Evolutionary conservation across 495 filamentous ascomycete genomes (phyloP).

Genomic region (Hapsidospora chrysogenum): DNA sequence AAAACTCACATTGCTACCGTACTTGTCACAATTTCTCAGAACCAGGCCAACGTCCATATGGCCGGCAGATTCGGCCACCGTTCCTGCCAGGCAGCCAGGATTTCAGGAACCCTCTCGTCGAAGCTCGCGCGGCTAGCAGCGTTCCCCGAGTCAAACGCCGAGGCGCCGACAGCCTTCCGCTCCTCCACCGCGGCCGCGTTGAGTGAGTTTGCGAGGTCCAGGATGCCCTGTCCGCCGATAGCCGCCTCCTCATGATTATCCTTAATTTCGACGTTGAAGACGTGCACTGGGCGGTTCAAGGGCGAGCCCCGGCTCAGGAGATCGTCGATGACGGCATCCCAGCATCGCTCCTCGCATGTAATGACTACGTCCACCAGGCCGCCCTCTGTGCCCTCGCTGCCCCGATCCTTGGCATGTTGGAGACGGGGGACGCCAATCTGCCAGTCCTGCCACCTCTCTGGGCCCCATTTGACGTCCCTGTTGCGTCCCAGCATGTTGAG

Average conservation of each 20-base stretch:
- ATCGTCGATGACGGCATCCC: conserved; percentile 96
- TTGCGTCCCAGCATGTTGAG: conserved; percentile 94
- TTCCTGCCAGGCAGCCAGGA: conserved; percentile 92
- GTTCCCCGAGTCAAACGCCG: conserved; percentile 51
- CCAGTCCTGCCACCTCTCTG: conserved; percentile 99
- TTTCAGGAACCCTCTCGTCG: conserved; percentile 84
- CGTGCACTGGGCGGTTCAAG: conserved; percentile 82
- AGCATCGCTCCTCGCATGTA: conserved; percentile 95
- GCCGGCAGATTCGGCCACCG: conserved; percentile 81
- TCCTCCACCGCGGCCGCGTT: conserved; percentile 73
- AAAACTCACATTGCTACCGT: too few relatives aligned
- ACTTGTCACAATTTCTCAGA: too few relatives aligned
- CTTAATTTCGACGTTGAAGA: conserved; percentile 95
- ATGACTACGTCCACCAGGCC: conserved; percentile 91
- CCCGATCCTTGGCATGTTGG: conserved; percentile 44
- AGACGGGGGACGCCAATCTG: conserved; percentile 67
- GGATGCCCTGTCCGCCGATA: conserved; percentile 77
- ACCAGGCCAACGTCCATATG: conserved; percentile 91
- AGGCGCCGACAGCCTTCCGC: conserved; percentile 40
- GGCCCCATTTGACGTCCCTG: conserved; percentile 77
- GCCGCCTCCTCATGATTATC: conserved; percentile 96
- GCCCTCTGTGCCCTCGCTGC: conserved; percentile 64
- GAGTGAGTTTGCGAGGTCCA: conserved; percentile 75
- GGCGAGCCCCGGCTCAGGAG: conserved; percentile 65
- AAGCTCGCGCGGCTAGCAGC: conserved; percentile 57